These are phyloP conservation scores for Camelina hispida DNA, from an alignment of 345 rosid genomes.

Conservation along the genomic window DNA sequence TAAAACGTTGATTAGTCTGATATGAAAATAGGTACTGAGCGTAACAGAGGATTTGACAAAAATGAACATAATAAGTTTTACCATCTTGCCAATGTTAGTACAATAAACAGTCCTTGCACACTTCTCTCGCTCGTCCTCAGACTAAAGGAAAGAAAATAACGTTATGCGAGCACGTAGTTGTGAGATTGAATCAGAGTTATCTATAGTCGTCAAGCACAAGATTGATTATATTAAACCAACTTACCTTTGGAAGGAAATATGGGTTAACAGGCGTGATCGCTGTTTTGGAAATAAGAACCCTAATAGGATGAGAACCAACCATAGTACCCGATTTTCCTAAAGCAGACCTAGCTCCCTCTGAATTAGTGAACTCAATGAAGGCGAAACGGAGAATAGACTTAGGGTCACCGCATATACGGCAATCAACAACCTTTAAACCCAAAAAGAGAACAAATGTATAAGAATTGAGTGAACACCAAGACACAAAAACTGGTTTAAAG, in stretches of 20 bases:
- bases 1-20: constrained; percentile 3
- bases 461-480: constrained; percentile 2
- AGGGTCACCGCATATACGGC: constrained; percentile 93
- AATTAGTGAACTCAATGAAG: constrained; percentile 60
- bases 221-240: constrained; percentile 26
- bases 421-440: constrained; percentile 66
- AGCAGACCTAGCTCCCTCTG: constrained; percentile 88
- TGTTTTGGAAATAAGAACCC: constrained; percentile 88
- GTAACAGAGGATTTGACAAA: neutral
- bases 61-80: constrained; percentile 30
- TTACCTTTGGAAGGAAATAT: constrained; percentile 83
- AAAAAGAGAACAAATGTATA: neutral
- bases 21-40: constrained; percentile 3
- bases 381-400: constrained; percentile 88
- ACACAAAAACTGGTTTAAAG: constrained; percentile 22
- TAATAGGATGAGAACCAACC: constrained; percentile 81
- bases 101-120: constrained; percentile 91
- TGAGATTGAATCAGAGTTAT: neutral
- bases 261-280: constrained; percentile 97
- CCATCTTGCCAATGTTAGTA: constrained; percentile 91
- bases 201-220: constrained; percentile 2
- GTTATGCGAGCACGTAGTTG: neutral
- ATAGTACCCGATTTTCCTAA: constrained; percentile 76
- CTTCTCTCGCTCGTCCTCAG: constrained; percentile 88
- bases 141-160: constrained; percentile 49